Base-by-base conservation (phyloP, 768 basidiomycete genomes). In the Agaricus blazei region DNA sequence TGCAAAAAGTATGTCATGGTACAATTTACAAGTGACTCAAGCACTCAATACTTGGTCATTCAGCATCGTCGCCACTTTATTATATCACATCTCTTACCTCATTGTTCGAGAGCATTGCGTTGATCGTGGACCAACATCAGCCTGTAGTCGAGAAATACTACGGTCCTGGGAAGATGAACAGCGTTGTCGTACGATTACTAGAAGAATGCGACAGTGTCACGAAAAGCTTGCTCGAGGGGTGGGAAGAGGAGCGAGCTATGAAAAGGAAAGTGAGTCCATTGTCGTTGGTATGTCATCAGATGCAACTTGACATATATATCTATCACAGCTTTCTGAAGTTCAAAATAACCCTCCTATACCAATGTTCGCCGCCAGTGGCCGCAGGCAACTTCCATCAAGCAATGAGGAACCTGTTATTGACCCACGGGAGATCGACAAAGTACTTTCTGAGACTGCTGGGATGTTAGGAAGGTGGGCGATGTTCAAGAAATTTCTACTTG, bases 71-170 rank as follows among this genome's bases (percentile, higher is more conserved):
- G 0, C 88, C 96, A 0, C 70, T 93, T 27, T 96, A 97, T 71
- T 98, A 93, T 66, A 84, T 97, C 59, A 86, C 92, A 2, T 81
- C 87, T 9, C 72, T 99, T 52, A 98, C 96, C 2, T 86, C 91
- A 5, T 79, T 99, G 1, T 94, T 98, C 61, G 97, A 99, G 71
- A 89, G 87, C 54, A 88, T 99, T 49, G 97, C 95, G 0, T 83
- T 92, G 76, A 93, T 99, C 60, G 87, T 99, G 23, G 93, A 96
- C 63, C 97, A 99, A 64, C 97, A 99, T 65, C 96, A 97, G 61
- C 91, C 93, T 2, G 84, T 99, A 4, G 95, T 99, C 1, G 96
- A 98, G 66, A 98, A 97, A 71, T 98, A 99, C 70, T 99, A 99
- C 63, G 97, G 97, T 0, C 62, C 68, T 8, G 90, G 93, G 0